These are phyloP conservation scores for Claviceps purpurea DNA, from an alignment of 2,329 filamentous ascomycete species.

Conservation along the genomic window DNA sequence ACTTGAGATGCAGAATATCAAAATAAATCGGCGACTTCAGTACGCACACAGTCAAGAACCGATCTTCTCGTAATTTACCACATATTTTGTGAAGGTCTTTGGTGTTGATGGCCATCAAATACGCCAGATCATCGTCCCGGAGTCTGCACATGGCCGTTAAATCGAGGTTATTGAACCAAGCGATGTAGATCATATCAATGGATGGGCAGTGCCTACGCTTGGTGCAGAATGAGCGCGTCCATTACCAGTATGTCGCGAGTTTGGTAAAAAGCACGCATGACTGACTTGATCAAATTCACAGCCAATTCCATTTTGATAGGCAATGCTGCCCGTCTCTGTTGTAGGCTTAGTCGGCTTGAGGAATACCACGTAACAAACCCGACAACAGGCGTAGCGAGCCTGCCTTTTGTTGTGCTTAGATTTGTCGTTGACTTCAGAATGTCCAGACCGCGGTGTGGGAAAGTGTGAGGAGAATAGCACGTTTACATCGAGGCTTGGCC, in stretches of 20 bases:
- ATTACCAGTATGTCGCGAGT: slow-evolving; percentile 74
- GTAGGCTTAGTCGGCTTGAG: not conserved
- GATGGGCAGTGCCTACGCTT: slow-evolving; percentile 41
- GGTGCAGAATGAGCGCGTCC: slow-evolving; percentile 77
- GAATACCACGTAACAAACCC: not conserved
- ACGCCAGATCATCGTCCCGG: slow-evolving; percentile 76
- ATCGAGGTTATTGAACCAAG: not conserved
- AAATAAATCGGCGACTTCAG: not conserved
- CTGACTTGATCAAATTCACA: slow-evolving; percentile 73
- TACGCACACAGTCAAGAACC: slow-evolving; percentile 66
- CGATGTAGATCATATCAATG: not conserved
- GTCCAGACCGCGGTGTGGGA: not conserved
- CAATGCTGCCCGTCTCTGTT: not conserved
- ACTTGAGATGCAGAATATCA: not conserved
- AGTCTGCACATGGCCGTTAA: slow-evolving; percentile 44
- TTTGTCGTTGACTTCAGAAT: not conserved
- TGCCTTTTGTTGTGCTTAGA: not conserved
- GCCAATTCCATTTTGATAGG: slow-evolving; percentile 34
- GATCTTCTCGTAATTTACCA: slow-evolving; percentile 71
- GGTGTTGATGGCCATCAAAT: slow-evolving; percentile 75
- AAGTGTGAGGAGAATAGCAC: too few species aligned
- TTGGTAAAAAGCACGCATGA: slow-evolving; percentile 75
- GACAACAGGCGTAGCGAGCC: not conserved
- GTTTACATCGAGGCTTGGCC: too few species aligned
- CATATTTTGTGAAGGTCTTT: slow-evolving; percentile 88